Conservation (phyloP, 805 yeast species). For the Nakazawaea ambrosiae region DNA sequence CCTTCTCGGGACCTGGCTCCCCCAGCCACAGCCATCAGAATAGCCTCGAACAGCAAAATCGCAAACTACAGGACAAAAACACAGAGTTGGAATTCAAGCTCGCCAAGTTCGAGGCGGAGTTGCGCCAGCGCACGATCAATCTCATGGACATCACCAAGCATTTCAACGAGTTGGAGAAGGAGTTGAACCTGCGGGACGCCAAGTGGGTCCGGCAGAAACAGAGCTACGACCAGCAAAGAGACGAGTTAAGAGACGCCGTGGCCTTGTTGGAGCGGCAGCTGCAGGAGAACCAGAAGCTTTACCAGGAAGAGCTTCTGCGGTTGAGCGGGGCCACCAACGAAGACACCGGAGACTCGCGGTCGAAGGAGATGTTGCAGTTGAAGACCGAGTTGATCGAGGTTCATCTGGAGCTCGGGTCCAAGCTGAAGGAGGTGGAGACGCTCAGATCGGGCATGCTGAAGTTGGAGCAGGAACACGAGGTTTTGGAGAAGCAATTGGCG, state of each 20-base stretch:
- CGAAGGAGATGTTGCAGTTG: constrained; percentile 1
- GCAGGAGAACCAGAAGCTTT: constrained; percentile 45
- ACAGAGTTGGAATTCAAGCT: constrained; percentile 9
- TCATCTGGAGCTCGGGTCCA: neutral
- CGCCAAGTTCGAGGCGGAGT: constrained; percentile 18
- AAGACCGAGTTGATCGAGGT: constrained; percentile 6
- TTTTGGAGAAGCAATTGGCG: neutral
- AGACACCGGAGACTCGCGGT: neutral
- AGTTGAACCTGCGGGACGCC: constrained; percentile 36
- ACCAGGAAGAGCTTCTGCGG: constrained; percentile 37
- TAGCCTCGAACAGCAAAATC: constrained; percentile 4
- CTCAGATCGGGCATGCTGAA: neutral
- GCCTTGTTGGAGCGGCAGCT: constrained; percentile 49
- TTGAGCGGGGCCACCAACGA: constrained; percentile 12
- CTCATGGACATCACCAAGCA: constrained; percentile 38
- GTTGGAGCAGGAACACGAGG: neutral
- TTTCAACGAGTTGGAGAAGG: constrained; percentile 38
- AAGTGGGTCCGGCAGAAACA: constrained; percentile 38
- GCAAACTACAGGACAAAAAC: constrained; percentile 11
- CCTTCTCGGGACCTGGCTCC: neutral
- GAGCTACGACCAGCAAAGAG: constrained; percentile 46
- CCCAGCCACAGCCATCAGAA: neutral
- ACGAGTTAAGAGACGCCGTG: constrained; percentile 52
- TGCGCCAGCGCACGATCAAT: constrained; percentile 37
- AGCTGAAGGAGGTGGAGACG: neutral